Base-by-base conservation (phyloP, 2,329 filamentous ascomycete genomes). In the Venturia nashicola region DNA sequence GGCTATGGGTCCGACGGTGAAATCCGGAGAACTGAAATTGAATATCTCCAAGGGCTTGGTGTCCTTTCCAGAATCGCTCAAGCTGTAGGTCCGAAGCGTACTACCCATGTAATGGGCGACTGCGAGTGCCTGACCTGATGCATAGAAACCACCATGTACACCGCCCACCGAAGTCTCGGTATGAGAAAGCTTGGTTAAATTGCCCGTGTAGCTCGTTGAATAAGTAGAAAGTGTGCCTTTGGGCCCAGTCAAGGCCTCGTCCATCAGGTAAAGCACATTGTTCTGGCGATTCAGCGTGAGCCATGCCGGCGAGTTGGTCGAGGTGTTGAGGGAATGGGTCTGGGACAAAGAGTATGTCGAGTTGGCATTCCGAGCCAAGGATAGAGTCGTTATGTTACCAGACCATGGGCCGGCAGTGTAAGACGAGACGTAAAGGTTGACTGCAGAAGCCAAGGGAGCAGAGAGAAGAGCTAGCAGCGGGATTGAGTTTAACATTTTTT, bases 281-380 rank as follows among this genome's bases (percentile, higher is more conserved):
- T 79, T 77, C 55, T 74, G 69, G 65, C 76, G 72, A 69, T 85
- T 80, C 27, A 85, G 76, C n/a, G 82, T 82, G 64, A 88, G 74
- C 84, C 85, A 88, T 11, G 83, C 81, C 5, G 85, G 82, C 65
- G 79, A 81, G 43, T 76, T 32, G 76, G 76, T 62, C 76, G 76
- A 23, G 81, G 72, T 32, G 72, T 69, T 67, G 75, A 72, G 65
- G 23, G 61, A 23, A 18, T 42, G 11, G 18, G 54, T 59, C 86
- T 77, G 64, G 69, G 23, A 20, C 16, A 43, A 69, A 66, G 74
- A 73, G n/a, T 63, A 67, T 42, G 69, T 70, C 34, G 32, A 42
- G 44, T 70, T 66, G 51, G 48, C 65, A 27, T 71, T 69, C 14
- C 67, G 61, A 16, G 60, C 71, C 54, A 77, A 68, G 2, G 72